A percentile compares a stretch with the other conserved stretches of the same genome.
Conservation (phyloP, 1,284 basidiomycete species). For the Megacollybia platyphylla region DNA sequence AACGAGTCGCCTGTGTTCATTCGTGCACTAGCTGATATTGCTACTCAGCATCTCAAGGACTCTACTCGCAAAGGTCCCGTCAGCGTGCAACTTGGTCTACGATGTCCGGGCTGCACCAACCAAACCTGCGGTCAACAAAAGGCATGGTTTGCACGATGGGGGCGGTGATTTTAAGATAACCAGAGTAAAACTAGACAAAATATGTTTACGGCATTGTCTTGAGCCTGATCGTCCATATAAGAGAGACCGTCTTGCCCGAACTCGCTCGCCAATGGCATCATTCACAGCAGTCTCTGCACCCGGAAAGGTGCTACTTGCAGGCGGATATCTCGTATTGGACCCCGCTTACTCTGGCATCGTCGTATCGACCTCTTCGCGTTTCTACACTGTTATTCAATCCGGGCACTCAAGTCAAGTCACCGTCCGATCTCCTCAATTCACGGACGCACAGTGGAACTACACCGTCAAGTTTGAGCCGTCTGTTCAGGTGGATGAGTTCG, state of each 20-base stretch:
- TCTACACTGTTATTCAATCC: slow-evolving; percentile 64
- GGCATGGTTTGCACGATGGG: slow-evolving; percentile 67
- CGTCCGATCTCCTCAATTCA: slow-evolving; percentile 88
- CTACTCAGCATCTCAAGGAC: slow-evolving; percentile 68
- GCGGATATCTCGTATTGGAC: slow-evolving; percentile 91
- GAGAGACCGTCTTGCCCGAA: background rate
- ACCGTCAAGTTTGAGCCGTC: slow-evolving; percentile 28
- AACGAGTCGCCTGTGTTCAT: slow-evolving; percentile 98
- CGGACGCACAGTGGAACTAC: slow-evolving; percentile 73
- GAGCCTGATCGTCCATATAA: background rate
- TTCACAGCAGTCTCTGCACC: slow-evolving; percentile 76
- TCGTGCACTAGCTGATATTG: slow-evolving; percentile 91
- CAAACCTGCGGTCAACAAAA: slow-evolving; percentile 82
- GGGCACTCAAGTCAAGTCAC: slow-evolving; percentile 32
- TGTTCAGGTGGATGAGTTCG: slow-evolving; percentile 30
- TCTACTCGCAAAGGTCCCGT: slow-evolving; percentile 41
- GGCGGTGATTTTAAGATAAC: slow-evolving; percentile 15
- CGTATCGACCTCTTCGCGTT: slow-evolving; percentile 84
- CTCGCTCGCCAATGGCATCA: slow-evolving; percentile 22
- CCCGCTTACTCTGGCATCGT: slow-evolving; percentile 73
- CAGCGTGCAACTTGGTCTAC: slow-evolving; percentile 72
- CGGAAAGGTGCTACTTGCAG: slow-evolving; percentile 91
- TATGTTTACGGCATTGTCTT: background rate
- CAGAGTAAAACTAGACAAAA: background rate
- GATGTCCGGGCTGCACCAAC: slow-evolving; percentile 92